Evolutionary conservation across 202 grass and related monocot species (phyloP).

Genomic region (Thinopyrum obtusiflorum): DNA sequence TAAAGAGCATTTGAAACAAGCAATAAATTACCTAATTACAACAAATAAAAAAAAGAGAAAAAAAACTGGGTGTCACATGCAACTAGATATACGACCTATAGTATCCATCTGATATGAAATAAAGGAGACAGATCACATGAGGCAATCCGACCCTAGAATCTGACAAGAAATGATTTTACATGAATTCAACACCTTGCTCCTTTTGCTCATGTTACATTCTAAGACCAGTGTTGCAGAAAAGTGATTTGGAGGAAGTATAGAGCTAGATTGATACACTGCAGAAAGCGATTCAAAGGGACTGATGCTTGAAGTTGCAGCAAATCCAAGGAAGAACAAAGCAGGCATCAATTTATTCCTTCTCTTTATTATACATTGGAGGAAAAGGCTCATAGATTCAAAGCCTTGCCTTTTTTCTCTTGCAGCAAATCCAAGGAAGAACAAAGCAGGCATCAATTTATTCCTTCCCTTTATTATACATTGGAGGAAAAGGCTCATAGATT

Average conservation of each 20-base stretch:
- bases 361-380: background rate
- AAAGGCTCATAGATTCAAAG: background rate
- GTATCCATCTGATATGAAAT: constrained; percentile 12
- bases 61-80: background rate
- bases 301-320: background rate
- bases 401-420: background rate
- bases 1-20: constrained; percentile 18
- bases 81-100: background rate
- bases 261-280: background rate
- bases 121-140: background rate
- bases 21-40: background rate
- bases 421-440: background rate
- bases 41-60: background rate
- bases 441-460: background rate
- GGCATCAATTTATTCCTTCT: background rate
- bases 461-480: background rate
- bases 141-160: background rate
- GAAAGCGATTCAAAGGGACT: background rate
- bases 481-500: background rate
- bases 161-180: constrained; percentile 20
- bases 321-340: background rate
- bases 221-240: background rate
- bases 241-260: background rate
- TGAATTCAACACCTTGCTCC: background rate
- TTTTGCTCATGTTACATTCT: background rate